phyloP scores from a whole-genome alignment of 2,329 filamentous ascomycete genomes.

The Claviceps africana region DNA sequence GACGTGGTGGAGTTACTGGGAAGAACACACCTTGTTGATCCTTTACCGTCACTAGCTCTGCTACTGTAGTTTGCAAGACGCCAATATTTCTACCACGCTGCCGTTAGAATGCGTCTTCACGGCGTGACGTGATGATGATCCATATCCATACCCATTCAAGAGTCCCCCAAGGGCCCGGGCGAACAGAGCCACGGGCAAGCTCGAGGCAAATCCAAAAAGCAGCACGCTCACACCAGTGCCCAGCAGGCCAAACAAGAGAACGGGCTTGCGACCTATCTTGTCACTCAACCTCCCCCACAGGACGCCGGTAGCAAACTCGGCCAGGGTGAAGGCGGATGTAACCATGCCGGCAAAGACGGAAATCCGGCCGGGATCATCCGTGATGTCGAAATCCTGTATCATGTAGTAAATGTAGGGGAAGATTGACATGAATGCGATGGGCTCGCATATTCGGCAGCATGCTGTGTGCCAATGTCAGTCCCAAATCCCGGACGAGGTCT shows the following conservation, averaged over 20 bases:
- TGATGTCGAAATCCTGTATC: conserved; percentile 82
- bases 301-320: conserved; percentile 84
- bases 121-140: not conserved
- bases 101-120: not conserved
- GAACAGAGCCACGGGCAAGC: conserved; percentile 66
- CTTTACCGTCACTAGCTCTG: conserved; percentile 83
- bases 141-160: conserved; percentile 71
- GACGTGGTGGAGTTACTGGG: too few relatives aligned
- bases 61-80: conserved; percentile 87
- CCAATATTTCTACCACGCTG: conserved; percentile 60
- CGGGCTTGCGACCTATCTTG: conserved; percentile 79
- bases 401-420: conserved; percentile 98
- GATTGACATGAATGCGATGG: conserved; percentile 98
- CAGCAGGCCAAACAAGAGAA: conserved; percentile 74
- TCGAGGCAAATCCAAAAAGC: conserved; percentile 80
- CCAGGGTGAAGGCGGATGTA: conserved; percentile 89
- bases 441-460: conserved; percentile 90
- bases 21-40: conserved; percentile 67
- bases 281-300: conserved; percentile 92
- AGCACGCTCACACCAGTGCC: conserved; percentile 90
- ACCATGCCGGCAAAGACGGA: conserved; percentile 92
- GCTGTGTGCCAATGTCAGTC: conserved; percentile 34
- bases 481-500: too few relatives aligned
- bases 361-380: conserved; percentile 63
- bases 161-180: conserved; percentile 81